Conservation (phyloP, 306 rosid genomes). For the Clitoria ternatea region DNA sequence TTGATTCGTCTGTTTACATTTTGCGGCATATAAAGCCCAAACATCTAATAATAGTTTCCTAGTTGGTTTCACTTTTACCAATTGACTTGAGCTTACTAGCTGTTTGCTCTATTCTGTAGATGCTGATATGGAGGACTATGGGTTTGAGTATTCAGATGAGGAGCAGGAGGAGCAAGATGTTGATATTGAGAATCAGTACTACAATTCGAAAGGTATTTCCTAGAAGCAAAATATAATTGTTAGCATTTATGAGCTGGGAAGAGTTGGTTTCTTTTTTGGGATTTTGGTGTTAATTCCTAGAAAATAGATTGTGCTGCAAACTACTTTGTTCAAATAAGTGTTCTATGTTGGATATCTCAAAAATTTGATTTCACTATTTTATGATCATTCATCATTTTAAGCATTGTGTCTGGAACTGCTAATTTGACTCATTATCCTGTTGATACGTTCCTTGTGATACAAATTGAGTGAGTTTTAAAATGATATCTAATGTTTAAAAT, state of each 20-base stretch:
- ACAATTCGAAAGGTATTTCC: conserved; percentile 78
- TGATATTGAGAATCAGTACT: conserved; percentile 97
- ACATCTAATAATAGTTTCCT: no score
- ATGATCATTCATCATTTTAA: not conserved
- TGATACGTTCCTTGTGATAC: conserved; percentile 13
- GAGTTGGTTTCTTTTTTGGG: conserved; percentile 11
- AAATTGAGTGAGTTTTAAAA: not conserved
- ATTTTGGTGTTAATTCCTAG: not conserved
- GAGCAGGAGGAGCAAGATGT: conserved; percentile 99
- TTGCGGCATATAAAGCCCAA: not conserved
- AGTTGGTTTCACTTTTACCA: not conserved
- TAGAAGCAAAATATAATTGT: not conserved
- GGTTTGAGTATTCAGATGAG: conserved; percentile 98
- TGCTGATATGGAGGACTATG: conserved; percentile 99
- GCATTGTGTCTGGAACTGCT: not conserved
- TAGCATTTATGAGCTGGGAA: not conserved
- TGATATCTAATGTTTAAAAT: not conserved
- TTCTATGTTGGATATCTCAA: not conserved
- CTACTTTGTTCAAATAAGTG: conserved; percentile 16
- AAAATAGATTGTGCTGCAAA: not conserved
- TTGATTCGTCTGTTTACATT: no score
- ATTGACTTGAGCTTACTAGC: not conserved
- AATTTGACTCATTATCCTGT: not conserved
- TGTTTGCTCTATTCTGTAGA: conserved; percentile 43
- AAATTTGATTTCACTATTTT: no score